Evolutionary conservation across 495 filamentous ascomycete species (phyloP).

Genomic region (Sabuloglossum arenarium): DNA sequence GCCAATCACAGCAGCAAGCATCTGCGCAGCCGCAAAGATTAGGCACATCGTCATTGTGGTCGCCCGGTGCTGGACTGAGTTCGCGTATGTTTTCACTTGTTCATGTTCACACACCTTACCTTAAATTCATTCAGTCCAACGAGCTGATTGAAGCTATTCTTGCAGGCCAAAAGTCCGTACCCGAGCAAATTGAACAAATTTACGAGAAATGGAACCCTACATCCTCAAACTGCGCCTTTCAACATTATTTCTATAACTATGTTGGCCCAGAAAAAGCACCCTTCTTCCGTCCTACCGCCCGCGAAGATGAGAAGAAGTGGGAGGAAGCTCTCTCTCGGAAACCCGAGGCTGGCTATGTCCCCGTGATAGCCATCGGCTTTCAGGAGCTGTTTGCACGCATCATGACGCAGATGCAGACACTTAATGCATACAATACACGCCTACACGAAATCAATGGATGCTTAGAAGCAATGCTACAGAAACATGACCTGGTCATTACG

Average conservation of each 20-base stretch:
- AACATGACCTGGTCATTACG: conserved; percentile 63
- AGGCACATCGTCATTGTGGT: conserved; percentile 23
- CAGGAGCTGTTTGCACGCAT: conserved; percentile 54
- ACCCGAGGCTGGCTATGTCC: conserved; percentile 56
- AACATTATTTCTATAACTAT: conserved; percentile 85
- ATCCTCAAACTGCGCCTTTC: conserved; percentile 54
- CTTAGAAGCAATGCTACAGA: conserved; percentile 54
- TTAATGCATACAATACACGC: conserved; percentile 51
- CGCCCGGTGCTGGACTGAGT: conserved; percentile 24
- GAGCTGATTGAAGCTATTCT: neutral
- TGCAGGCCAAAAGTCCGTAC: conserved; percentile 54
- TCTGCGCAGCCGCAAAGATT: neutral
- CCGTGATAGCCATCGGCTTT: conserved; percentile 50
- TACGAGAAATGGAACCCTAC: conserved; percentile 66
- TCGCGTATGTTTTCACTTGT: neutral
- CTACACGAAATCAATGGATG: conserved; percentile 81
- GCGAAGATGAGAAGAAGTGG: conserved; percentile 73
- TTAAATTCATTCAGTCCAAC: neutral
- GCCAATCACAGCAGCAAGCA: neutral
- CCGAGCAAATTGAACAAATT: conserved; percentile 63
- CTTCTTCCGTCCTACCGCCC: conserved; percentile 55
- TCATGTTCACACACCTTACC: neutral
- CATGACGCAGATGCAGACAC: conserved; percentile 48
- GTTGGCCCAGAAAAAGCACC: conserved; percentile 59
- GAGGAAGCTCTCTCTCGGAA: conserved; percentile 78